Percentiles rank a stretch among this genome's conserved stretches.
phyloP scores from a whole-genome alignment of 306 rosid species.

The Acacia acuminata region DNA sequence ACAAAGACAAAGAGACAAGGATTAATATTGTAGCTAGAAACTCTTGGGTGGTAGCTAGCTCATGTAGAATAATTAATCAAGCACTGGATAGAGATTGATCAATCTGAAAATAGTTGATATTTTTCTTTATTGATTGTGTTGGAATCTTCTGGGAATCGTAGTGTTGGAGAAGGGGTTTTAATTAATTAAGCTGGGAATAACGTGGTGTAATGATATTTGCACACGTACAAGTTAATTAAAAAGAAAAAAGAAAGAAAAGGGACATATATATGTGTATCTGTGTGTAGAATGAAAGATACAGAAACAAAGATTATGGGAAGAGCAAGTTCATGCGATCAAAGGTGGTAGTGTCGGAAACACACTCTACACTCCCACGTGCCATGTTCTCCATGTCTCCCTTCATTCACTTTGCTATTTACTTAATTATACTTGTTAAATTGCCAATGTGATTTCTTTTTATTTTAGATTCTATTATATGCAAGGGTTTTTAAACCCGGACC shows the following conservation, averaged over 20 bases:
- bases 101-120: neutral
- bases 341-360: constrained; percentile 41
- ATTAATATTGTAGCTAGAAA: neutral
- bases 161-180: neutral
- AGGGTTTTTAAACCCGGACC: too few species aligned
- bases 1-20: neutral
- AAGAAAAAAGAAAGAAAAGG: neutral
- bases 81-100: neutral
- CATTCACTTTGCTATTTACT: neutral
- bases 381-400: neutral
- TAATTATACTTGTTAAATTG: too few species aligned
- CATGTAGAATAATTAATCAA: neutral
- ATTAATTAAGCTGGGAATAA: neutral
- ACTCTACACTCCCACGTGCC: constrained; percentile 33
- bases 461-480: too few species aligned
- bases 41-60: neutral
- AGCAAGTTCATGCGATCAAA: neutral
- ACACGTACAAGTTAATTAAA: neutral
- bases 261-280: neutral
- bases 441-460: neutral
- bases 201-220: constrained; percentile 3
- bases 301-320: neutral
- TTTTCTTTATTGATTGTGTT: neutral
- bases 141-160: neutral
- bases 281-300: neutral